Evolutionary conservation across 345 rosid genomes (phyloP).

Genomic region (Physaria fendleri): DNA sequence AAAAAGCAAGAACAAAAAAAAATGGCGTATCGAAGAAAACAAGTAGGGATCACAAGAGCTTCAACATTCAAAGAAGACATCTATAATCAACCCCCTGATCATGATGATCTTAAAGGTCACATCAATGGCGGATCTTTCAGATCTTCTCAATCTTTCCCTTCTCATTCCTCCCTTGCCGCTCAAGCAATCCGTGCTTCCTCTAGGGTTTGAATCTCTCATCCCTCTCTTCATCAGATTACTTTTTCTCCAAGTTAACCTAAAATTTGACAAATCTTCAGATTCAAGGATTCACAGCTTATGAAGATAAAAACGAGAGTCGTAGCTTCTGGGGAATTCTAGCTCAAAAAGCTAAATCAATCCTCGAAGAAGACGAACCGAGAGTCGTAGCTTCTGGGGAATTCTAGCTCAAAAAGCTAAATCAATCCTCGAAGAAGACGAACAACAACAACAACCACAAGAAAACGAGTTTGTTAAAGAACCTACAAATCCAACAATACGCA

Average conservation of each 20-base stretch:
- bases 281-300: slow-evolving; percentile 71
- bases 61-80: slow-evolving; percentile 82
- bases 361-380: too few relatives aligned
- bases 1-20: background rate
- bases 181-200: slow-evolving; percentile 89
- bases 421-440: too few relatives aligned
- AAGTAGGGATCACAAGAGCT: slow-evolving; percentile 68
- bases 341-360: slow-evolving; percentile 76
- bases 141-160: slow-evolving; percentile 40
- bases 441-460: too few relatives aligned
- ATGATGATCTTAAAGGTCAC: slow-evolving; percentile 23
- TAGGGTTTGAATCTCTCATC: too few relatives aligned
- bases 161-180: slow-evolving; percentile 58
- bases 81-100: slow-evolving; percentile 29
- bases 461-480: slow-evolving; percentile 24
- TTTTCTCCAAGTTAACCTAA: background rate
- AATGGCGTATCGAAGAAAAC: slow-evolving; percentile 96
- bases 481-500: slow-evolving; percentile 56
- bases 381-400: slow-evolving; percentile 77
- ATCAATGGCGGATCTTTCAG: slow-evolving; percentile 23
- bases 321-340: slow-evolving; percentile 89
- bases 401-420: slow-evolving; percentile 84
- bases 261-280: slow-evolving; percentile 12
- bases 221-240: slow-evolving; percentile 12
- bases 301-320: slow-evolving; percentile 36